Conservation (phyloP, 2,329 filamentous ascomycete genomes). For the Metarhizium rileyi region DNA sequence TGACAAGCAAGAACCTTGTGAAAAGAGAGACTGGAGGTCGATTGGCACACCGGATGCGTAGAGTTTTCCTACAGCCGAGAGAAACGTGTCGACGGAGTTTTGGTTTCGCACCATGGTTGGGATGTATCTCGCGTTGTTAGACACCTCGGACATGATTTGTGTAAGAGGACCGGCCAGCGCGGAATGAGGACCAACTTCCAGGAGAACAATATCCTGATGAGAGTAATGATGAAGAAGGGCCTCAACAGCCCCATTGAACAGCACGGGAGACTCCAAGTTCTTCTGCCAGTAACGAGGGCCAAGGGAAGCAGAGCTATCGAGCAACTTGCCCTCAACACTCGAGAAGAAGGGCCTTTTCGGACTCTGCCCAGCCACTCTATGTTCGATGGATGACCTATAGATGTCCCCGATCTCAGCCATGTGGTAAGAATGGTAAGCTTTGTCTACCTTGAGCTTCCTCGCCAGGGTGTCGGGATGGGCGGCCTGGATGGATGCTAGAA, state of each 20-base stretch:
- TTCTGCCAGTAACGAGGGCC: slow-evolving; percentile 8
- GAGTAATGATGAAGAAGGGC: slow-evolving; percentile 4
- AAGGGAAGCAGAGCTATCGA: background rate
- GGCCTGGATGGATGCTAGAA: slow-evolving; percentile 14
- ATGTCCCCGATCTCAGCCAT: background rate
- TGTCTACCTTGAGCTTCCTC: slow-evolving; percentile 16
- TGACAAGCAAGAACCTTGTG: slow-evolving; percentile 18
- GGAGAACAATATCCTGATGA: slow-evolving; percentile 6
- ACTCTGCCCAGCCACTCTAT: background rate
- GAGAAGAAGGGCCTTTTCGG: slow-evolving; percentile 1
- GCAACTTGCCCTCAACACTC: slow-evolving; percentile 1
- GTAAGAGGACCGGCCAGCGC: slow-evolving; percentile 16
- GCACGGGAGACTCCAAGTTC: slow-evolving; percentile 10
- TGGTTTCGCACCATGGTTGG: slow-evolving; percentile 10
- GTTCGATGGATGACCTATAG: background rate
- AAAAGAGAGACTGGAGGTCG: slow-evolving; percentile 5
- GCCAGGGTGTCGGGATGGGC: slow-evolving; percentile 12
- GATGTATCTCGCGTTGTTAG: slow-evolving; percentile 9
- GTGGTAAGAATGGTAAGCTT: slow-evolving; percentile 22
- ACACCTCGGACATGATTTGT: slow-evolving; percentile 11
- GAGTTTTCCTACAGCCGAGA: slow-evolving; percentile 10
- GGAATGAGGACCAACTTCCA: slow-evolving; percentile 20
- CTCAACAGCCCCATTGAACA: slow-evolving; percentile 8
- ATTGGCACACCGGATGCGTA: slow-evolving; percentile 7
- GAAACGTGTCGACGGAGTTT: slow-evolving; percentile 6